Evolutionary conservation across 345 rosid genomes (phyloP).

Genomic region (Nasturtium officinale): DNA sequence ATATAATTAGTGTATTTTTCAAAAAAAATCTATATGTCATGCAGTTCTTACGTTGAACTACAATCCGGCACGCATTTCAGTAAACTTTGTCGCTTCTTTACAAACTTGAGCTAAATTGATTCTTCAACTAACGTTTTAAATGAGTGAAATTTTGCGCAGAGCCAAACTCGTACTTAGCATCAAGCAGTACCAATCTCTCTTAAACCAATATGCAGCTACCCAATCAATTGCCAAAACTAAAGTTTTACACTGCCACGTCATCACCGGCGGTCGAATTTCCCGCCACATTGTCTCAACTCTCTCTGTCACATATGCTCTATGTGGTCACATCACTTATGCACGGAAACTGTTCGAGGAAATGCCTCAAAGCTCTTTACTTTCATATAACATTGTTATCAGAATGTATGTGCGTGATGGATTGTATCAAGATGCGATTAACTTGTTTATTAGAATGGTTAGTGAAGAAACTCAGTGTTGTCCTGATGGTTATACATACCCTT

Average conservation of each 20-base stretch:
- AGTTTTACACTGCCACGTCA: conserved; percentile 54
- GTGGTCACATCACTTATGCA: conserved; percentile 37
- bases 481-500: conserved; percentile 58
- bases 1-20: no score
- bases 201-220: conserved; percentile 50
- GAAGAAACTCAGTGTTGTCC: conserved; percentile 43
- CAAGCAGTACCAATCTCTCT: conserved; percentile 45
- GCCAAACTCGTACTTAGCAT: conserved; percentile 37
- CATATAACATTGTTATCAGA: conserved; percentile 51
- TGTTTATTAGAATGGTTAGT: conserved; percentile 56
- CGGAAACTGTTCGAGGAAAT: conserved; percentile 58
- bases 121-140: not conserved
- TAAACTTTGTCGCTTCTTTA: conserved; percentile 5
- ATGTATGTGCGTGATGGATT: conserved; percentile 46
- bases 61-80: not conserved
- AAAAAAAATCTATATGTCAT: no score
- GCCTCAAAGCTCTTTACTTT: conserved; percentile 48
- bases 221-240: conserved; percentile 49
- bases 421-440: conserved; percentile 40
- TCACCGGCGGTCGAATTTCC: conserved; percentile 46
- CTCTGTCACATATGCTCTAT: conserved; percentile 13
- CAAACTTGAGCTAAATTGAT: not conserved
- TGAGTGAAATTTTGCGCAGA: conserved; percentile 32
- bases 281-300: conserved; percentile 39
- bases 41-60: not conserved